Percentiles rank a stretch among this genome's conserved stretches.
Conservation (phyloP, 2,329 filamentous ascomycete species). For the Sporothrix variecibatus region DNA sequence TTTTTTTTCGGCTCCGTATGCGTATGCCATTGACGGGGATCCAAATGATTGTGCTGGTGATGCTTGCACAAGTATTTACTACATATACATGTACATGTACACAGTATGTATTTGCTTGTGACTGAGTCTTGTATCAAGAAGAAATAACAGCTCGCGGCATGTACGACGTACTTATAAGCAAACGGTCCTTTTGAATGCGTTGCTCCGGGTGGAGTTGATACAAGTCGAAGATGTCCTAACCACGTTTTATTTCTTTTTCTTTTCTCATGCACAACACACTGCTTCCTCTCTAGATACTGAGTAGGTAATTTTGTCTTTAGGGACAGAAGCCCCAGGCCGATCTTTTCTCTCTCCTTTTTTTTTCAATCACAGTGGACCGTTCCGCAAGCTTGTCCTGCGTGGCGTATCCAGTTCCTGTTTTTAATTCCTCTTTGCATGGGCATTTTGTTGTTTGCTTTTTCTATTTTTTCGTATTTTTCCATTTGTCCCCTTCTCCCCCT, state of each 20-base stretch:
- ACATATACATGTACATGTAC: too few species aligned
- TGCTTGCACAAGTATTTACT: neutral
- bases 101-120: too few species aligned
- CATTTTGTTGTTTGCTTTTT: neutral
- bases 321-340: neutral
- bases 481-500: neutral
- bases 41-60: neutral
- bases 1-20: neutral
- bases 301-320: neutral
- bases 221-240: neutral
- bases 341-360: neutral
- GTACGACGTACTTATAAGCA: neutral
- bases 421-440: neutral
- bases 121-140: too few species aligned
- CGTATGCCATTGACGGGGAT: neutral
- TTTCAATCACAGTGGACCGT: neutral
- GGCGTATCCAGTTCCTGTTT: neutral
- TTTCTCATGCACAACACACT: neutral
- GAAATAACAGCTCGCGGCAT: too few species aligned
- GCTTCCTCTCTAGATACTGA: neutral
- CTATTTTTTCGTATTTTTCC: neutral
- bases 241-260: slow-evolving; percentile 1
- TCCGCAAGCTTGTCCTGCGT: neutral
- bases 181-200: neutral
- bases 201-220: neutral